Evolutionary conservation across 345 rosid species (phyloP), one percentile per base, ranked within the genome.

Genomic region (Lumnitzera littorea): DNA sequence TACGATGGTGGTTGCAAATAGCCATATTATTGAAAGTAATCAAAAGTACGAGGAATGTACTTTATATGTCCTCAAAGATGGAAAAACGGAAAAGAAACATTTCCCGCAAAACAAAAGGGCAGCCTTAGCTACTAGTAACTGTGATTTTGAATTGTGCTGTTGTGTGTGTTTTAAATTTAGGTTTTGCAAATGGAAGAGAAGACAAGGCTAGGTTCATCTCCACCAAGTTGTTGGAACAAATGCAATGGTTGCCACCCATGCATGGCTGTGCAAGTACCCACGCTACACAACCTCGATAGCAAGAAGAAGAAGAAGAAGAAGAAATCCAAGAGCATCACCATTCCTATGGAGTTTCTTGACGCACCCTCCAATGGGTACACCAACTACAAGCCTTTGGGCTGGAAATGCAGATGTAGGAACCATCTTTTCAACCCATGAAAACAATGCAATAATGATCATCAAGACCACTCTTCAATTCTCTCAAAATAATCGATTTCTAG

Each of bases 191-290:
- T 71, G 12, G 95, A 83, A 61, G 91, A 77, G 59, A 85, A 87
- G 76, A 75, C 89, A 12, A 80, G 98, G 72, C 64, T 92, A 62
- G 98, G 98, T 27, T 92, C 96, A 2, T 84, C 74, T 2, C 96
- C 96, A 41, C 98, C 98, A 3, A 87, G 96, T 62, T 89, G 98
- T 67, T 86, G 84, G 82, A 89, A 76, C 77, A 87, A 84, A 68
- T 92, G 98, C 77, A 92, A 76, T 55, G 63, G 71, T 2, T 92
- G 98, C 51, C 96, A 87, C 68, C 96, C 98, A 3, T 92, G 98
- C 85, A 80, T 74, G 80, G 91, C 96, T 11, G 85, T 83, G 62
- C 96, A 87, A 66, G 89, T 89, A 5, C 95, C 96, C 0, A 72
- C 83, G 2, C 24, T 74, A 13, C 96, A 87, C 2, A 63, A 5